Percentiles rank a stretch among this genome's conserved stretches.
These are phyloP conservation scores for Talaromyces funiculosus DNA, from an alignment of 2,329 filamentous ascomycete genomes.

Conservation along the genomic window DNA sequence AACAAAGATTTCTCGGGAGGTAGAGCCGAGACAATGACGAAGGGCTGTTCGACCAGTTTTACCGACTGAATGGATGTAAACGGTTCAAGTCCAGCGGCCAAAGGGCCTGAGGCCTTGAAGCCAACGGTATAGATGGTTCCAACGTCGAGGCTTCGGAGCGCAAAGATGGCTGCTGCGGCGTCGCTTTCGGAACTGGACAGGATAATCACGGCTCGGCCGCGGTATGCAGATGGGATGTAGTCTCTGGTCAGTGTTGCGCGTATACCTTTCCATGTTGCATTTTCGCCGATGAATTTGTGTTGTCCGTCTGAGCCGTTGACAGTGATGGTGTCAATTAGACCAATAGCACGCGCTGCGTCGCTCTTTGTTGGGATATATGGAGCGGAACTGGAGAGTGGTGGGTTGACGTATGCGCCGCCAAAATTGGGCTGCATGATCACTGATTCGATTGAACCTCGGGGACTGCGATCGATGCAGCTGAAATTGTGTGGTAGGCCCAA, in stretches of 20 bases:
- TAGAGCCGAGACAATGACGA: conserved; percentile 74
- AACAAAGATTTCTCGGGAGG: conserved; percentile 72
- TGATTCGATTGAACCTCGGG: conserved; percentile 62
- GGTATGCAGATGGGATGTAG: conserved; percentile 75
- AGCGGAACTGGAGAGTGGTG: conserved; percentile 56
- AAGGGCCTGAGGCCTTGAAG: conserved; percentile 56
- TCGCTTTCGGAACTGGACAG: conserved; percentile 68
- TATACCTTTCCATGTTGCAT: conserved; percentile 81
- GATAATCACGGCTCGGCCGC: conserved; percentile 67
- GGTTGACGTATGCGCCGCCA: conserved; percentile 75
- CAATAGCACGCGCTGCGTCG: conserved; percentile 71
- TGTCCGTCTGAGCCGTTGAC: conserved; percentile 49
- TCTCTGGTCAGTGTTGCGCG: conserved; percentile 74
- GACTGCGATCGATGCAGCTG: conserved; percentile 64
- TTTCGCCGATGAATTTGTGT: conserved; percentile 66
- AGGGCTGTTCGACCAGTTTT: conserved; percentile 71
- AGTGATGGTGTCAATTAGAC: conserved; percentile 75
- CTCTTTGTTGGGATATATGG: conserved; percentile 62
- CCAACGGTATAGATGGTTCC: conserved; percentile 79
- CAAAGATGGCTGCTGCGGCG: conserved; percentile 72
- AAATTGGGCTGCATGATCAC: conserved; percentile 70
- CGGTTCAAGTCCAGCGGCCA: conserved; percentile 61
- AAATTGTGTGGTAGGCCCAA: conserved; percentile 82
- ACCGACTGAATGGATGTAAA: conserved; percentile 70
- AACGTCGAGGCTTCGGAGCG: conserved; percentile 67